Conservation (phyloP, 2,329 filamentous ascomycete species). For the Penicillium sclerotiorum region DNA sequence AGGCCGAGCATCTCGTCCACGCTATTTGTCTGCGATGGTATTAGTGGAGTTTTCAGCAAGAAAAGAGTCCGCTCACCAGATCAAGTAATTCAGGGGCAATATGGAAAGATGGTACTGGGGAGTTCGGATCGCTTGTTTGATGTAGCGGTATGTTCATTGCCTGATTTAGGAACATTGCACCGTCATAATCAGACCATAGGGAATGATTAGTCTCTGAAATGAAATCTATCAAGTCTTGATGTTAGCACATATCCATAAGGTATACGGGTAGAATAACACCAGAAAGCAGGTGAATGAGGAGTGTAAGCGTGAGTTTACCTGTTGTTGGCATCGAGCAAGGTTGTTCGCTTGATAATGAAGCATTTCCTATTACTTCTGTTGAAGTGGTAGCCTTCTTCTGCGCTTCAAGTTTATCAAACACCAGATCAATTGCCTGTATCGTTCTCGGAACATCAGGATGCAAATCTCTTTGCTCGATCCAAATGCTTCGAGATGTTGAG, state of each 20-base stretch:
- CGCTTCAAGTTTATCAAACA: conserved; percentile 8
- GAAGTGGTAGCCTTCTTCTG: not conserved
- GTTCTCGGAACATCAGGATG: not conserved
- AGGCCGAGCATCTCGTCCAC: conserved; percentile 17
- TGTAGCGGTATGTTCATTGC: not conserved
- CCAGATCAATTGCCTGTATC: conserved; percentile 6
- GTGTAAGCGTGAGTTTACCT: not conserved
- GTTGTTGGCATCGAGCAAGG: not conserved
- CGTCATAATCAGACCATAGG: not conserved
- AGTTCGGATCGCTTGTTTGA: not conserved
- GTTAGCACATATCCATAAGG: no score
- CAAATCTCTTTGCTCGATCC: conserved; percentile 1
- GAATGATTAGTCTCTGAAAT: not conserved
- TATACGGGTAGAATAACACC: no score
- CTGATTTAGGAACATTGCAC: conserved; percentile 8
- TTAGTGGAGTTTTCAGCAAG: not conserved
- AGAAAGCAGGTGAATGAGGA: no score
- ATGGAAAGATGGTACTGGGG: not conserved
- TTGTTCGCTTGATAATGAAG: not conserved
- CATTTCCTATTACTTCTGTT: not conserved
- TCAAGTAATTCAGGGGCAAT: conserved; percentile 11
- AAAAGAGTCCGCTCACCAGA: conserved; percentile 4
- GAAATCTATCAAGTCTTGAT: not conserved
- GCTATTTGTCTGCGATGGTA: conserved; percentile 7
- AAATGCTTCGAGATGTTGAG: conserved; percentile 6